These are phyloP conservation scores for Phoma herbarum DNA, from an alignment of 2,329 filamentous ascomycete genomes.

Conservation along the genomic window DNA sequence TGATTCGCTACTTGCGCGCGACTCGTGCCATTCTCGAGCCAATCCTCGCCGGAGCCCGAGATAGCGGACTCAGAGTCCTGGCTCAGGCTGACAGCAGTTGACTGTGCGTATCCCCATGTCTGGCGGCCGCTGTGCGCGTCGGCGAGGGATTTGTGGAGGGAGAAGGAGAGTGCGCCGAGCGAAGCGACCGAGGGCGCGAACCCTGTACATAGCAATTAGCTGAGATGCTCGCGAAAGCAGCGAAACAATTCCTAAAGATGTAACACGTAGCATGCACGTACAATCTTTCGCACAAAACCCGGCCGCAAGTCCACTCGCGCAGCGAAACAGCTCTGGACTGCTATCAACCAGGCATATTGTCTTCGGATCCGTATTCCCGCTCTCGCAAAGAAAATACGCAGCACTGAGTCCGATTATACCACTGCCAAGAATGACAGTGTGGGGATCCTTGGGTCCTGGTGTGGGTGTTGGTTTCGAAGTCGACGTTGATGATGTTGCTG, in stretches of 20 bases:
- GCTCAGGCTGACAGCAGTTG: constrained; percentile 65
- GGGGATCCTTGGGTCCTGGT: neutral
- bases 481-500: neutral
- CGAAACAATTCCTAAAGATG: neutral
- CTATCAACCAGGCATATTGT: constrained; percentile 68
- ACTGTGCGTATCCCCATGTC: constrained; percentile 67
- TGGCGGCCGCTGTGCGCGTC: constrained; percentile 64
- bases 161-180: constrained; percentile 73
- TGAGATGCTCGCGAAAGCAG: neutral
- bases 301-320: constrained; percentile 76
- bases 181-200: constrained; percentile 65
- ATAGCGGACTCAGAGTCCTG: constrained; percentile 56
- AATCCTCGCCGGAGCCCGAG: constrained; percentile 66
- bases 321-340: constrained; percentile 70
- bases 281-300: constrained; percentile 79
- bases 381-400: constrained; percentile 70
- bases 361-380: constrained; percentile 48
- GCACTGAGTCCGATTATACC: constrained; percentile 58
- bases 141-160: constrained; percentile 72
- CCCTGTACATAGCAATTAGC: constrained; percentile 46
- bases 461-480: neutral
- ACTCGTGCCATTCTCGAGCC: constrained; percentile 71
- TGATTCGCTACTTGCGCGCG: constrained; percentile 62
- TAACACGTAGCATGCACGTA: too few relatives aligned
- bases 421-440: constrained; percentile 54